A percentile compares a stretch with the other conserved stretches of the same genome.
phyloP scores from a whole-genome alignment of 345 rosid species.

The Populus davidiana region DNA sequence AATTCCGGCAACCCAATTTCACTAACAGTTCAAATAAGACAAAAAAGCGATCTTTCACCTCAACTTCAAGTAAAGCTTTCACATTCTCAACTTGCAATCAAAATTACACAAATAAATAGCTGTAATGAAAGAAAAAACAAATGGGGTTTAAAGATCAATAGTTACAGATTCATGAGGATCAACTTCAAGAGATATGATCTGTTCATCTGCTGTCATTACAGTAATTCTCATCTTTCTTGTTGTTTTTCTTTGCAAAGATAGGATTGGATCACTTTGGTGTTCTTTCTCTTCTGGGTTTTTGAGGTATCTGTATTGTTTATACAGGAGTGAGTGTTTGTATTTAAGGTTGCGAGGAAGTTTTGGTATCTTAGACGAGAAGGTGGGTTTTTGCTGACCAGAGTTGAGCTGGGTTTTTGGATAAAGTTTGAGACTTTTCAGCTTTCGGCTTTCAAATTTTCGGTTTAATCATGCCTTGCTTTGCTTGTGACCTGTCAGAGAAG shows the following conservation, averaged over 20 bases:
- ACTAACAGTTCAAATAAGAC: neutral
- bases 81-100: slow-evolving; percentile 76
- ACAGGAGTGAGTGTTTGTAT: neutral
- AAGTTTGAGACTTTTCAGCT: too few species aligned
- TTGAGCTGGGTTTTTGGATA: neutral
- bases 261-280: neutral
- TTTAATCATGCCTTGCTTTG: too few species aligned
- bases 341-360: neutral
- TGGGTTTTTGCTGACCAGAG: neutral
- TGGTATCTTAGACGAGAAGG: neutral
- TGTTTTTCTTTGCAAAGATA: neutral
- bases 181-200: slow-evolving; percentile 71
- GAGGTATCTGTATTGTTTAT: neutral
- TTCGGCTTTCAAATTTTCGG: neutral
- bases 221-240: slow-evolving; percentile 64
- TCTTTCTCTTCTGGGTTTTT: too few species aligned
- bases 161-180: slow-evolving; percentile 80
- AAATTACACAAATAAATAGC: neutral
- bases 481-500: too few species aligned
- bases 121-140: slow-evolving; percentile 8
- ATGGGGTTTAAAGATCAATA: slow-evolving; percentile 20
- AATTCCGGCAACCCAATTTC: neutral
- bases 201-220: slow-evolving; percentile 89
- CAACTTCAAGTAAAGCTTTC: slow-evolving; percentile 95
- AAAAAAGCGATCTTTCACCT: slow-evolving; percentile 44